Evolutionary conservation across 83 land plant genomes (phyloP), one percentile per base, ranked within the genome.

Genomic region (Picea mariana): DNA sequence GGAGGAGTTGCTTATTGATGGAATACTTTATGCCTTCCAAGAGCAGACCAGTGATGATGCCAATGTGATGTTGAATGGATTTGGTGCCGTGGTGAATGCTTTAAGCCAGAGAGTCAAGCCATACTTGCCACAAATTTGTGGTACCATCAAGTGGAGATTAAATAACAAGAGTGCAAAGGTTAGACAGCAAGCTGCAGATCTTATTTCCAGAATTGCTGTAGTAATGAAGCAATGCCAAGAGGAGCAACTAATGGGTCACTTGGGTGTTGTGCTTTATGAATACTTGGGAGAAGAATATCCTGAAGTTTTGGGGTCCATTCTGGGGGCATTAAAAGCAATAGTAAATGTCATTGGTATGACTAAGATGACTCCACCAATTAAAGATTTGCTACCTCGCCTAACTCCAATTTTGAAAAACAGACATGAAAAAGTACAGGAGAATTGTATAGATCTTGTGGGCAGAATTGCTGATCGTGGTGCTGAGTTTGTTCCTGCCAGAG

Each of bases 1-100:
- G n/a, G n/a, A n/a, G n/a, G n/a, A n/a, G n/a, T n/a, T n/a, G n/a
- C n/a, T n/a, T n/a, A n/a, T n/a, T n/a, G n/a, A n/a, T n/a, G n/a
- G n/a, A 20, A 97, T 95, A 71, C 89, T 97, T 49, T 97, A 95
- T 89, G 98, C 99, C 4, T 97, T 97, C 89, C 99, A 97, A 86
- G 98, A 97, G 86, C 98, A 95, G 87, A 97, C 99, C 21, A 95
- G 98, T 76, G 99, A 97, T 90, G 99, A 97, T 88, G 98, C 99
- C n/a, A 97, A 97, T 88, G 97, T 97, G 67, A 97, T 97, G 99
- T 93, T 97, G 64, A 97, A 97, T 87, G 98, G 99, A 9, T 97
- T 97, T 88, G 99, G 98, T 67, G 95, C 97, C 44, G 99, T 97
- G 24, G 99, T 97, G 55, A 97, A 97, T 86, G 85, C 97, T 0